A percentile compares a stretch with the other conserved stretches of the same genome.
Evolutionary conservation across 2,329 filamentous ascomycete species (phyloP).

Genomic region (Trichoderma gracile): DNA sequence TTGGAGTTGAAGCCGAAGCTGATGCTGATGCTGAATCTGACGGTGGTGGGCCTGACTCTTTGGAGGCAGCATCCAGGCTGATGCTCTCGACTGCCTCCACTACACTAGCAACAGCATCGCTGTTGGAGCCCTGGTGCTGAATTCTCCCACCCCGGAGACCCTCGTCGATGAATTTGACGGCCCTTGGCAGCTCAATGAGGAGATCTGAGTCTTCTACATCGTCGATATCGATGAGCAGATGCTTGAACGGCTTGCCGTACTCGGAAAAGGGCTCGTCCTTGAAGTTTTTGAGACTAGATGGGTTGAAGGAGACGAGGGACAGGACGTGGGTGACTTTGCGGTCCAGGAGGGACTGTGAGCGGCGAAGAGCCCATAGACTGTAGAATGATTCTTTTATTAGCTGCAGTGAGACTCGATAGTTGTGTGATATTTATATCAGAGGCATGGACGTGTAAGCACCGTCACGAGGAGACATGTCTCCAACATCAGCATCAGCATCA

Average conservation of each 20-base stretch:
- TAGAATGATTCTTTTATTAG: not conserved
- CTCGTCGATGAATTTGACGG: constrained; percentile 79
- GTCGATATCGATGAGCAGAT: constrained; percentile 81
- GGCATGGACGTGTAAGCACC: not conserved
- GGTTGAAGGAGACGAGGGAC: constrained; percentile 68
- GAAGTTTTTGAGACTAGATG: constrained; percentile 44
- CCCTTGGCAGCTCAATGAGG: constrained; percentile 73
- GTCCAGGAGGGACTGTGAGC: constrained; percentile 67
- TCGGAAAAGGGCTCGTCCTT: constrained; percentile 52
- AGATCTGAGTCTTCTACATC: constrained; percentile 90
- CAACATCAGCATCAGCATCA: not conserved
- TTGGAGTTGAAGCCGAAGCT: not conserved
- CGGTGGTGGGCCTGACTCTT: not conserved
- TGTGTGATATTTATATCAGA: not conserved
- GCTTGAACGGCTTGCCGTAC: constrained; percentile 61
- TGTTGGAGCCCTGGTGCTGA: constrained; percentile 7
- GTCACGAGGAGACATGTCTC: not conserved
- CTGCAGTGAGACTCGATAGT: not conserved
- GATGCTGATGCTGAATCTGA: not conserved
- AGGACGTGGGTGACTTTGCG: constrained; percentile 85
- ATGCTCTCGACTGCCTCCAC: constrained; percentile 24
- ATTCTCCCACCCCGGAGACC: constrained; percentile 52
- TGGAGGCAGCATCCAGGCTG: not conserved
- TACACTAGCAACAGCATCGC: constrained; percentile 1
- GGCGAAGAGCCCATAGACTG: constrained; percentile 78